Percentiles rank a stretch among this genome's conserved stretches.
Evolutionary conservation across 345 rosid species (phyloP).

Genomic region (Eucalyptus tenuipes): DNA sequence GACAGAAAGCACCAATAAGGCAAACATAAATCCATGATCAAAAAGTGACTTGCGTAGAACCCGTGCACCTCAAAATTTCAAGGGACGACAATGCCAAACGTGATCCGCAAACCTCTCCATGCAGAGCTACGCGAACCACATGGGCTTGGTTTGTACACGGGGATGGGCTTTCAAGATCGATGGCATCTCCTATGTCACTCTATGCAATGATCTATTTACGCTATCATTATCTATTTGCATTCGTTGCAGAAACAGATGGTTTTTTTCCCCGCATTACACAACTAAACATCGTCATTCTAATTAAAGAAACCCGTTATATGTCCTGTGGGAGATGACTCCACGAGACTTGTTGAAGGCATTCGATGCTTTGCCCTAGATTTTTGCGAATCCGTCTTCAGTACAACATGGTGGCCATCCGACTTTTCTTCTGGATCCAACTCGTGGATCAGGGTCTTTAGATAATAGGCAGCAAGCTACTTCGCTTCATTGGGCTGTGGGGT

Average conservation of each 20-base stretch:
- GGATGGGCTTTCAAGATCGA: background rate
- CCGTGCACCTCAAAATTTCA: background rate
- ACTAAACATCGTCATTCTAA: background rate
- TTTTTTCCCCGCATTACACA: background rate
- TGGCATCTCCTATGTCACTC: background rate
- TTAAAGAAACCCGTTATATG: background rate
- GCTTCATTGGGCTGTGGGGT: background rate
- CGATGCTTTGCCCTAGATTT: background rate
- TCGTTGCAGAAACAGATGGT: background rate
- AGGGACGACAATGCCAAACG: background rate
- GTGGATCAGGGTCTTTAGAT: background rate
- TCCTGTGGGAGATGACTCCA: background rate
- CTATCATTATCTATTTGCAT: background rate
- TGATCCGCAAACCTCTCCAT: background rate
- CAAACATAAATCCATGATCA: background rate
- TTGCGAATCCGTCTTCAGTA: background rate
- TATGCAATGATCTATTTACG: background rate
- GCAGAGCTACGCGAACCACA: background rate
- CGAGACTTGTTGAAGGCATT: background rate
- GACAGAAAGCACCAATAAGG: background rate
- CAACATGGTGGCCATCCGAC: background rate
- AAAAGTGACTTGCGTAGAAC: background rate
- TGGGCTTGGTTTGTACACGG: background rate
- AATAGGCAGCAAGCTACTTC: background rate
- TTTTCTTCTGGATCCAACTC: background rate